Evolutionary conservation across 2,329 filamentous ascomycete genomes (phyloP), one percentile per base, ranked within the genome.

Genomic region (Fusarium humuli): DNA sequence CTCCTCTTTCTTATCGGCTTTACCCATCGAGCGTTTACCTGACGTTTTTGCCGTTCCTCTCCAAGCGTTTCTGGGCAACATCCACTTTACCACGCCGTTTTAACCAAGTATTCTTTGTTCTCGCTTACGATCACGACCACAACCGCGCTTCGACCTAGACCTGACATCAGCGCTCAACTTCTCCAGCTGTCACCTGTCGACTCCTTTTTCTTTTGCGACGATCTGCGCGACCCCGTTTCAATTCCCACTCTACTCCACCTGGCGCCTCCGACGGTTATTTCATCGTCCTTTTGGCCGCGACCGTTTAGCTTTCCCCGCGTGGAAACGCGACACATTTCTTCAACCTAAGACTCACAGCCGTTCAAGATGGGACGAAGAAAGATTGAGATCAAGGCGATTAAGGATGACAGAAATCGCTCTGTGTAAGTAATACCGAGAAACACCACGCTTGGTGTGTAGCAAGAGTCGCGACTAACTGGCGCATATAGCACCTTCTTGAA

Each of bases 301-400:
- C 58, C 54, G 20, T 57, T 52, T 41, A 48, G 49, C 54, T 59
- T 61, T 61, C 65, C 67, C 69, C 69, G 68, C 68, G 61, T 73
- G 61, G 50, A 74, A 69, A 68, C 67, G 66, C 70, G 70, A 72
- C 57, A 34, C 64, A 58, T 50, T 62, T 57, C 50, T 61, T 62
- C 69, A 61, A 57, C 25, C 58, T 60, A 34, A 68, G 23, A 57
- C 48, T 55, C 54, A 71, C 58, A 60, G 54, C 34, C 54, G 61
- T 53, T 72, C 69, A 78, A 48, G 55, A 99, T 99, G 96, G 96
- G 96, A 81, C 91, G 96, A 82, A 91, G 96, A 88, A 99, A 99
- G 90, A 99, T 99, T 80, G 96, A 98, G 86, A 98, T 99, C 87
- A 98, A 98, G 84, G 94, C 95, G 75, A 98, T 98, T 87, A 98